A percentile compares a stretch with the other conserved stretches of the same genome.
These are phyloP conservation scores for Lotus japonicus DNA, from an alignment of 306 rosid genomes.

Conservation along the genomic window DNA sequence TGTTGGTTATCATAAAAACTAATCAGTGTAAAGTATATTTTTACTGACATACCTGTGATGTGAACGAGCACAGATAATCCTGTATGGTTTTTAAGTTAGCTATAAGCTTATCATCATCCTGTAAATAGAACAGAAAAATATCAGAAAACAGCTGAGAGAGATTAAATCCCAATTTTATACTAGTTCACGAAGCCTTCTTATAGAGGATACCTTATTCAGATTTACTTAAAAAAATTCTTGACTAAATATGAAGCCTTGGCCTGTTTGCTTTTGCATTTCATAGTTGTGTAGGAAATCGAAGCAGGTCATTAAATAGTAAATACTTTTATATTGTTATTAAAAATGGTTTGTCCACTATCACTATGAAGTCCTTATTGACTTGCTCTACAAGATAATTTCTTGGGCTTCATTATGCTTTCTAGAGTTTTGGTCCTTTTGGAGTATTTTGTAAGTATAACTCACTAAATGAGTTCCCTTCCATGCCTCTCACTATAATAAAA, in stretches of 20 bases:
- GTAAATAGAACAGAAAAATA: conserved; percentile 26
- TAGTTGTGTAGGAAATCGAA: not conserved
- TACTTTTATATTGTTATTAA: not conserved
- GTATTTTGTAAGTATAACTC: not conserved
- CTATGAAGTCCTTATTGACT: not conserved
- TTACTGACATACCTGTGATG: conserved; percentile 58
- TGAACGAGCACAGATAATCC: conserved; percentile 87
- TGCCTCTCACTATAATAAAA: not conserved
- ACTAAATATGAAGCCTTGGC: not conserved
- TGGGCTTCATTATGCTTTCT: not conserved
- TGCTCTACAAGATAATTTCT: not conserved
- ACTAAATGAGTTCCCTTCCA: not conserved
- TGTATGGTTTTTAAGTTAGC: conserved; percentile 86
- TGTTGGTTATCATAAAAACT: not conserved
- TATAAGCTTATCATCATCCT: conserved; percentile 75
- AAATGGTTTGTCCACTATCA: not conserved
- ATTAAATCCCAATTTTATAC: not conserved
- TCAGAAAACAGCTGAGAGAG: conserved; percentile 1
- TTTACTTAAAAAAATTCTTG: not conserved
- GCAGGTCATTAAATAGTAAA: not conserved
- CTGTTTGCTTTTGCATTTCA: not conserved
- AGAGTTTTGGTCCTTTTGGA: not conserved
- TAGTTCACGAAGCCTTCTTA: not conserved
- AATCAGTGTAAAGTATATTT: not conserved
- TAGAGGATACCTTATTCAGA: not conserved